phyloP scores from a whole-genome alignment of 2,329 filamentous ascomycete genomes.

The Juglanconis sp. region DNA sequence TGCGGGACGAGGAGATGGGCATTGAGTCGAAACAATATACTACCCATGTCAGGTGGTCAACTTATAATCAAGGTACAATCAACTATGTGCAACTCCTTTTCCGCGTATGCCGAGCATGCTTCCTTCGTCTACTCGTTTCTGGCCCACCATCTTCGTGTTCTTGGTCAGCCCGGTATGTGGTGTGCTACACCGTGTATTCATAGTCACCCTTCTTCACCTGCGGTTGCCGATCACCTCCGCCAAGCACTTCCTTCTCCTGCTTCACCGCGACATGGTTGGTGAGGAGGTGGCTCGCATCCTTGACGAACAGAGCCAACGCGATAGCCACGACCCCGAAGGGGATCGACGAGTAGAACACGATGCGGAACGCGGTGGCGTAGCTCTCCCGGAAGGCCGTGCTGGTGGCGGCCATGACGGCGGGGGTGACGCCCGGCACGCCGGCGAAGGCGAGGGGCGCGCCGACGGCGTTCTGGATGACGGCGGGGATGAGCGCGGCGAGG shows the following conservation, averaged over 20 bases:
- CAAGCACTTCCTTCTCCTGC: constrained; percentile 26
- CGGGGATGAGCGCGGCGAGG: constrained; percentile 25
- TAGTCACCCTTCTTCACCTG: too few species aligned
- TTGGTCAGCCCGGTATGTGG: too few species aligned
- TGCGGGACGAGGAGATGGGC: too few species aligned
- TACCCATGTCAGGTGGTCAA: too few species aligned
- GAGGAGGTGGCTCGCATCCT: constrained; percentile 28
- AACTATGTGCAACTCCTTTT: too few species aligned
- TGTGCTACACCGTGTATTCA: too few species aligned
- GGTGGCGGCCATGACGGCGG: constrained; percentile 6
- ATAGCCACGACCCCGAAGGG: constrained; percentile 25
- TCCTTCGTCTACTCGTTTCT: too few species aligned
- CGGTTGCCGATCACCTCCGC: not conserved
- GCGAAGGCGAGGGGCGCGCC: constrained; percentile 24
- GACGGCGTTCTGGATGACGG: constrained; percentile 29
- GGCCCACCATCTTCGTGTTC: too few species aligned
- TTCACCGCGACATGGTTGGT: constrained; percentile 31
- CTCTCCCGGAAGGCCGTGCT: constrained; percentile 25
- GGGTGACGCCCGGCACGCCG: constrained; percentile 23
- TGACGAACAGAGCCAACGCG: constrained; percentile 20
- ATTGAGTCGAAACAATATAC: too few species aligned
- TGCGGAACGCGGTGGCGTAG: constrained; percentile 27
- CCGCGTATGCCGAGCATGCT: too few species aligned
- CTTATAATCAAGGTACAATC: too few species aligned
- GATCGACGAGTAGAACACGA: constrained; percentile 26